Conservation (phyloP, 2,329 filamentous ascomycete species). For the Colletotrichum camelliae region DNA sequence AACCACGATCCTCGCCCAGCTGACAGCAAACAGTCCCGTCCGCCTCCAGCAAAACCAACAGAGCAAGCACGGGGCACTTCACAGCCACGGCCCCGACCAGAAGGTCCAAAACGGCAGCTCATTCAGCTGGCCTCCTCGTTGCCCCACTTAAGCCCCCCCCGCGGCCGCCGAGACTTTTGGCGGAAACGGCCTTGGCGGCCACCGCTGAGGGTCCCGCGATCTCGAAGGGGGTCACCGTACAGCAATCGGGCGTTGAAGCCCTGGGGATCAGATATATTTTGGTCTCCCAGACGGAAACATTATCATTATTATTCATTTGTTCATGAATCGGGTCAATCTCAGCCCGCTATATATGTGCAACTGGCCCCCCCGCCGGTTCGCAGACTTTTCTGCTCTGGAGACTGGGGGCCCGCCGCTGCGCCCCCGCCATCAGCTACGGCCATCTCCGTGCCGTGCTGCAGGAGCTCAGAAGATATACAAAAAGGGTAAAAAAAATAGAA, state of each 20-base stretch:
- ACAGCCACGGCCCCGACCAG: neutral
- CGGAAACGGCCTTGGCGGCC: conserved; percentile 4
- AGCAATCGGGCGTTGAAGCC: neutral
- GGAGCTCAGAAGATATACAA: conserved; percentile 1
- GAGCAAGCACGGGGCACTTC: neutral
- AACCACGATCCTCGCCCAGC: neutral
- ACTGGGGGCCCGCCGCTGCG: neutral
- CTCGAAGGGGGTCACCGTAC: neutral
- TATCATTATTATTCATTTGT: conserved; percentile 12
- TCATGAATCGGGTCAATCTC: neutral
- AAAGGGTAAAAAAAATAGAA: neutral
- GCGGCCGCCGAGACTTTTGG: conserved; percentile 2
- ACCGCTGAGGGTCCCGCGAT: neutral
- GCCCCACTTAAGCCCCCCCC: neutral
- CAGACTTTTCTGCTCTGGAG: neutral
- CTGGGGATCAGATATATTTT: neutral
- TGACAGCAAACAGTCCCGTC: neutral
- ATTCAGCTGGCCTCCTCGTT: neutral
- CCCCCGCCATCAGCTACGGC: neutral
- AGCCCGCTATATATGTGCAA: neutral
- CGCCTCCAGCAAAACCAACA: neutral
- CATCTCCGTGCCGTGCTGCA: neutral
- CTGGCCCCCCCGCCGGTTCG: neutral
- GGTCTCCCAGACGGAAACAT: neutral
- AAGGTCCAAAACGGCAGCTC: neutral